phyloP scores from a whole-genome alignment of 2,329 filamentous ascomycete genomes.

The Colletotrichum plurivorum region DNA sequence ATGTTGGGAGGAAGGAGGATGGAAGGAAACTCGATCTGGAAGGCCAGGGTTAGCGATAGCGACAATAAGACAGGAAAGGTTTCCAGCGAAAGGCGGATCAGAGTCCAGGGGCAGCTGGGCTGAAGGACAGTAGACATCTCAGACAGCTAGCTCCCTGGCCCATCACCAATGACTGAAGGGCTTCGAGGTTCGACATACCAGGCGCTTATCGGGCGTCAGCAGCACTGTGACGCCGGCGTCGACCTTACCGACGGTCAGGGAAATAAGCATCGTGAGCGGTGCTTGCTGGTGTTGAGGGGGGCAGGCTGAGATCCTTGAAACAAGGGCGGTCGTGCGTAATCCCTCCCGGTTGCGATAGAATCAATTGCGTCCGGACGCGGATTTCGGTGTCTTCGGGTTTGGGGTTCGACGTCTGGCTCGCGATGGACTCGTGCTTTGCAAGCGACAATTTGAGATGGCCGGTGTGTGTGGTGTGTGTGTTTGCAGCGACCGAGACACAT shows the following conservation, averaged over 20 bases:
- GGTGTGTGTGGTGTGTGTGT: slow-evolving; percentile 8
- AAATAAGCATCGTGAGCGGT: slow-evolving; percentile 84
- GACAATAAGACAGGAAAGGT: slow-evolving; percentile 3
- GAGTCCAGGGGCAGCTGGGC: neutral
- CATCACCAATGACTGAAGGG: neutral
- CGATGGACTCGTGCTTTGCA: slow-evolving; percentile 2
- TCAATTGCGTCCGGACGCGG: slow-evolving; percentile 11
- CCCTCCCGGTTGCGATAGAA: neutral
- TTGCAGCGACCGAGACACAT: slow-evolving; percentile 27
- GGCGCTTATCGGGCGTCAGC: slow-evolving; percentile 94
- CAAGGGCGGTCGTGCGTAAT: slow-evolving; percentile 17
- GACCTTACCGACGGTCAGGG: slow-evolving; percentile 98
- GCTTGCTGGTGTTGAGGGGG: slow-evolving; percentile 21
- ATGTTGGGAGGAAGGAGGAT: slow-evolving; percentile 97
- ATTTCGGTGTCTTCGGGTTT: neutral
- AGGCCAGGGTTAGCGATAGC: slow-evolving; percentile 41
- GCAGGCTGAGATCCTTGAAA: slow-evolving; percentile 15
- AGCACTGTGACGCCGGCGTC: slow-evolving; percentile 98
- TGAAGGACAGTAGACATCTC: neutral
- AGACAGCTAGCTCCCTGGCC: neutral
- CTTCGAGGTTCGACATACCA: slow-evolving; percentile 72
- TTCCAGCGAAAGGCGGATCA: neutral
- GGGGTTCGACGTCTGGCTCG: neutral
- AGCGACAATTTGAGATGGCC: neutral
- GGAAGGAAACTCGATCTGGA: slow-evolving; percentile 96